Evolutionary conservation across 75 land plant species (phyloP).

Genomic region (Pinus tabuliformis): DNA sequence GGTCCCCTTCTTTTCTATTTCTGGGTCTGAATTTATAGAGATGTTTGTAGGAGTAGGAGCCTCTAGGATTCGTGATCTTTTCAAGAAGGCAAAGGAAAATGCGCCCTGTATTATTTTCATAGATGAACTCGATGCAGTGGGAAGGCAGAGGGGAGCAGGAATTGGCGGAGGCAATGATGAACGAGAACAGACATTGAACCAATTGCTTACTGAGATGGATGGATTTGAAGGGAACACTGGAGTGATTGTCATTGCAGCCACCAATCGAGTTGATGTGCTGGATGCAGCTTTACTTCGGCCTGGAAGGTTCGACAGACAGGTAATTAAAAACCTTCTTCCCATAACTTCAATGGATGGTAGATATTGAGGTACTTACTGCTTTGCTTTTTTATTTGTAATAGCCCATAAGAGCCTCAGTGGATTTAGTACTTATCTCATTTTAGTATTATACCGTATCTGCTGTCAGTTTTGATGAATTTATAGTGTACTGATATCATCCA

Average conservation of each 20-base stretch:
- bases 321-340: background rate
- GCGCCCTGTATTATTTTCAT: slow-evolving; percentile 58
- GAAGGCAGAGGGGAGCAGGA: slow-evolving; percentile 54
- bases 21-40: slow-evolving; percentile 74
- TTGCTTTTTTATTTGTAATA: too few species aligned
- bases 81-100: slow-evolving; percentile 57
- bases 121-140: slow-evolving; percentile 60
- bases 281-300: slow-evolving; percentile 56
- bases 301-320: slow-evolving; percentile 57
- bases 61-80: slow-evolving; percentile 46
- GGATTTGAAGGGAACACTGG: slow-evolving; percentile 57
- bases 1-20: slow-evolving; percentile 65
- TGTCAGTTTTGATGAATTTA: background rate
- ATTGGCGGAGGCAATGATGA: slow-evolving; percentile 61
- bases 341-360: too few species aligned
- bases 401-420: background rate
- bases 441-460: background rate
- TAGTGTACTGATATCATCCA: background rate
- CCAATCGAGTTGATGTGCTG: slow-evolving; percentile 49
- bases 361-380: too few species aligned
- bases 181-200: slow-evolving; percentile 50
- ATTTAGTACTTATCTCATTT: background rate
- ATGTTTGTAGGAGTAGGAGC: slow-evolving; percentile 63
- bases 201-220: slow-evolving; percentile 55
- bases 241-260: slow-evolving; percentile 50